These are phyloP conservation scores for Mrakia frigida DNA, from an alignment of 768 basidiomycete species.

Conservation along the genomic window DNA sequence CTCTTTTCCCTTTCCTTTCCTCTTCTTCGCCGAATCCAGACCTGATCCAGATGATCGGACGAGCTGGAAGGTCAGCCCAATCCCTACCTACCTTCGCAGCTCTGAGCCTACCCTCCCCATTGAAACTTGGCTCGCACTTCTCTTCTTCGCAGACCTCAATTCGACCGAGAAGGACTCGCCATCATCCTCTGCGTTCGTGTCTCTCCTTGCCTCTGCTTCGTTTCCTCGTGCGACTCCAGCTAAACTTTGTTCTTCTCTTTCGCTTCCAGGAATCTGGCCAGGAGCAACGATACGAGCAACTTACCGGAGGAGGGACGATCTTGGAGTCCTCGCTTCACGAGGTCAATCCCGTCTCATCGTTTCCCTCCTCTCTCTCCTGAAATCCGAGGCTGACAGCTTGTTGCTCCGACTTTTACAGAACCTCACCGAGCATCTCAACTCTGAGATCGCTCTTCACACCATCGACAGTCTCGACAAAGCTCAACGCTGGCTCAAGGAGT, in stretches of 20 bases:
- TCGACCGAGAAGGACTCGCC: conserved; percentile 77
- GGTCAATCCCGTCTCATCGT: conserved; percentile 37
- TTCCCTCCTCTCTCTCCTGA: neutral
- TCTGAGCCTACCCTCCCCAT: too few relatives aligned
- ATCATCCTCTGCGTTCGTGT: conserved; percentile 69
- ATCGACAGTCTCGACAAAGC: conserved; percentile 66
- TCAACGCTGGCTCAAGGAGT: conserved; percentile 60
- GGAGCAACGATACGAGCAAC: conserved; percentile 52
- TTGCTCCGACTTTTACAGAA: conserved; percentile 59
- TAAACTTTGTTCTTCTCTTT: neutral
- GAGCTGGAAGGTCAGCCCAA: conserved; percentile 59
- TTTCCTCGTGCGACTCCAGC: neutral
- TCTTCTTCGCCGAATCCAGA: conserved; percentile 41
- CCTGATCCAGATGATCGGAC: conserved; percentile 63
- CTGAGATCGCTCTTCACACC: conserved; percentile 82
- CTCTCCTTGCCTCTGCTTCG: neutral
- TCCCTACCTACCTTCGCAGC: too few relatives aligned
- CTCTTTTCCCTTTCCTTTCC: neutral
- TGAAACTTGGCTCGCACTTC: too few relatives aligned
- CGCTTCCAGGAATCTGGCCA: conserved; percentile 43
- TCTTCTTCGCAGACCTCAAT: conserved; percentile 56
- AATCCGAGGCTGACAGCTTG: neutral
- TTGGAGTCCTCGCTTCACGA: conserved; percentile 62
- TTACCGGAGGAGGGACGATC: conserved; percentile 55
- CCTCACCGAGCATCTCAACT: conserved; percentile 86